A percentile compares a stretch with the other conserved stretches of the same genome.
Conservation (phyloP, 768 basidiomycete species). For the Lentinula boryana region DNA sequence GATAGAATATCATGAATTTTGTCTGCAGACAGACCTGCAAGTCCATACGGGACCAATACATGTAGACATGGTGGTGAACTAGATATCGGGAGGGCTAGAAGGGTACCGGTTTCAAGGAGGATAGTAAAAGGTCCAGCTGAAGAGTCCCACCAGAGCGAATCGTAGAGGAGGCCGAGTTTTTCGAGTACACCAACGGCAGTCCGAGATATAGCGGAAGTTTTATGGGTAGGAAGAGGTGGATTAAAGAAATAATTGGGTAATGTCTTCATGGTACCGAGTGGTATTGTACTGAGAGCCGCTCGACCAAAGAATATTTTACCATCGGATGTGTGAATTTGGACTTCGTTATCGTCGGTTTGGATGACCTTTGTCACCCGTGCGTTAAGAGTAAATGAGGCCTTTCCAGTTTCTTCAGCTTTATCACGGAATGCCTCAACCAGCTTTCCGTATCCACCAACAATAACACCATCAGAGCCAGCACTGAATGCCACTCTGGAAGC, state of each 20-base stretch:
- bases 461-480: slow-evolving; percentile 3
- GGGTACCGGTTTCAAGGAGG: not conserved
- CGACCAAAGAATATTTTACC: not conserved
- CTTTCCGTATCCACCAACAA: slow-evolving; percentile 4
- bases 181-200: slow-evolving; percentile 5
- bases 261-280: slow-evolving; percentile 1
- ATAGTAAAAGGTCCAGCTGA: not conserved
- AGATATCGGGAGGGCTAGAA: slow-evolving; percentile 3
- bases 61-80: not conserved
- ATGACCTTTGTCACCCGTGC: not conserved
- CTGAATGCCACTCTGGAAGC: slow-evolving; percentile 5
- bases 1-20: not conserved
- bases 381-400: not conserved
- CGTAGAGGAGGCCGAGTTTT: slow-evolving; percentile 1
- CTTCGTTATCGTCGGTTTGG: not conserved
- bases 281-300: slow-evolving; percentile 4
- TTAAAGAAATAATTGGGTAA: not conserved
- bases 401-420: slow-evolving; percentile 1
- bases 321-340: not conserved
- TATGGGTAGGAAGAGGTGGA: slow-evolving; percentile 3
- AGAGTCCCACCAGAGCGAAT: slow-evolving; percentile 4
- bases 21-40: not conserved
- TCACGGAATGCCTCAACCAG: not conserved
- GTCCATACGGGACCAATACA: not conserved
- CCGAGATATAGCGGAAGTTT: not conserved